A percentile compares a stretch with the other conserved stretches of the same genome.
Evolutionary conservation across 352 stramenopile genomes (phyloP).

Genomic region (Poterioochromonas sp.): DNA sequence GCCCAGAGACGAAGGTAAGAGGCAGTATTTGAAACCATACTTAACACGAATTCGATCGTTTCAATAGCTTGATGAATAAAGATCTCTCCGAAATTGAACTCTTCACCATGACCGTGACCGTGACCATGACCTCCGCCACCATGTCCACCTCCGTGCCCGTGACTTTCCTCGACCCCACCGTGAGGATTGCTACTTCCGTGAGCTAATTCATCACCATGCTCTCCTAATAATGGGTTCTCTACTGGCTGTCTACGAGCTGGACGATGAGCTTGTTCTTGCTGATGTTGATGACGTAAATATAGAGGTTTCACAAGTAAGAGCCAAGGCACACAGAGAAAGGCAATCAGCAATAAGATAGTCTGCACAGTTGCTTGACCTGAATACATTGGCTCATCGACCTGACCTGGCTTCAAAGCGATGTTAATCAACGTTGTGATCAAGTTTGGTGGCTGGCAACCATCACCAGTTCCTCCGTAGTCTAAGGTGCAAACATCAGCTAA

Average conservation of each 20-base stretch:
- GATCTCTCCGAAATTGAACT: conserved; percentile 89
- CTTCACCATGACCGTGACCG: conserved; percentile 46
- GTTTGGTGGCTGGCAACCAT: conserved; percentile 88
- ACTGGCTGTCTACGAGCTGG: conserved; percentile 44
- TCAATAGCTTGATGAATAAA: conserved; percentile 98
- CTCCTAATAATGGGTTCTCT: conserved; percentile 16
- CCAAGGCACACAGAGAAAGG: conserved; percentile 85
- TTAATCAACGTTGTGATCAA: conserved; percentile 98
- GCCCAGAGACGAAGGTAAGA: conserved; percentile 99
- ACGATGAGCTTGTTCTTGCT: not conserved
- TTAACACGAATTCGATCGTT: conserved; percentile 99
- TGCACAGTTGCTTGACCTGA: conserved; percentile 73
- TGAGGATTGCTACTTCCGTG: conserved; percentile 65
- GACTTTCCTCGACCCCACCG: conserved; percentile 32
- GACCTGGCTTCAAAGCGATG: conserved; percentile 86
- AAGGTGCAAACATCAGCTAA: conserved; percentile 74
- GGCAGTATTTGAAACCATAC: conserved; percentile 98
- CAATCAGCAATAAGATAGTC: conserved; percentile 78
- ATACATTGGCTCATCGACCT: conserved; percentile 91
- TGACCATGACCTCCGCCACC: conserved; percentile 55
- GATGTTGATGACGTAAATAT: conserved; percentile 67
- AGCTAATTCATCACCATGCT: conserved; percentile 12
- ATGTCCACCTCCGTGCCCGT: conserved; percentile 31
- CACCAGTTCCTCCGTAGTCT: conserved; percentile 79
- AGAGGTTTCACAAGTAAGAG: conserved; percentile 90